phyloP scores from a whole-genome alignment of 2,329 filamentous ascomycete genomes.

The Thielaviopsis populi region DNA sequence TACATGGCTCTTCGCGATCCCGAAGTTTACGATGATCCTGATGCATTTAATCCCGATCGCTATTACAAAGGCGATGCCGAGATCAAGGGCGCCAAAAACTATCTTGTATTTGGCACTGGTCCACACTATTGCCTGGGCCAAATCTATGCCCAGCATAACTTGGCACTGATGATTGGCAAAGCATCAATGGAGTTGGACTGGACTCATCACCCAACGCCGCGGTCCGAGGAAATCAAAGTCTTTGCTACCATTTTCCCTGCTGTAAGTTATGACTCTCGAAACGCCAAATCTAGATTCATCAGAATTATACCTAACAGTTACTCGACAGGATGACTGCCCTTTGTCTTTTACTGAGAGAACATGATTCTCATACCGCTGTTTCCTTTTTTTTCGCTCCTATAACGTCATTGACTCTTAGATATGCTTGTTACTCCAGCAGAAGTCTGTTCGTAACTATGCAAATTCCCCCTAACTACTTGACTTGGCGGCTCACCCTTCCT shows the following conservation, averaged over 20 bases:
- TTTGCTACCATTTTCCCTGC: slow-evolving; percentile 97
- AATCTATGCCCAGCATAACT: slow-evolving; percentile 75
- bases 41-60: slow-evolving; percentile 76
- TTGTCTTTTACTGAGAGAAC: slow-evolving; percentile 47
- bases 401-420: neutral
- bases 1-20: slow-evolving; percentile 86
- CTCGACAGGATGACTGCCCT: slow-evolving; percentile 60
- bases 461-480: too few species aligned
- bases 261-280: slow-evolving; percentile 39
- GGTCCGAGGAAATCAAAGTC: slow-evolving; percentile 90
- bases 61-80: slow-evolving; percentile 86
- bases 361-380: neutral
- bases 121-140: slow-evolving; percentile 95
- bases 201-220: slow-evolving; percentile 70
- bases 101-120: slow-evolving; percentile 86
- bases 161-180: slow-evolving; percentile 83
- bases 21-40: slow-evolving; percentile 80
- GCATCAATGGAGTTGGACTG: slow-evolving; percentile 76
- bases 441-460: too few species aligned
- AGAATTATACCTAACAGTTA: slow-evolving; percentile 20
- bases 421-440: neutral
- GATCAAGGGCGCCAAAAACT: slow-evolving; percentile 79
- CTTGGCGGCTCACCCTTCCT: too few species aligned
- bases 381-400: neutral
- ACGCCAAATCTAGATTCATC: slow-evolving; percentile 13